Percentiles rank a stretch among this genome's conserved stretches.
These are phyloP conservation scores for Aechmea fasciata DNA, from an alignment of 176 grass and related monocot species.

Conservation along the genomic window DNA sequence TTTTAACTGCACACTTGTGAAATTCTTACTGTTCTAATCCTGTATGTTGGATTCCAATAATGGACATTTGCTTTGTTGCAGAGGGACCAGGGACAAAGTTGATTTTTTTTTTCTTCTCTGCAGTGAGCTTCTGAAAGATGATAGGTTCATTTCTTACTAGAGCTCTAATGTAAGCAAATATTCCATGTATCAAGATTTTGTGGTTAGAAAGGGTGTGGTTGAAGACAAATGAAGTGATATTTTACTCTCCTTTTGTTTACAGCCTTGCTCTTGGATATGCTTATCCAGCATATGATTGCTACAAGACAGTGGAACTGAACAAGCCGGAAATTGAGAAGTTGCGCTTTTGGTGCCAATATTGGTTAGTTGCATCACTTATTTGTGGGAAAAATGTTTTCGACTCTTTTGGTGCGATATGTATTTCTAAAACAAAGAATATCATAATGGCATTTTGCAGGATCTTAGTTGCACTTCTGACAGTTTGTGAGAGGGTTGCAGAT, in stretches of 20 bases:
- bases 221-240: neutral
- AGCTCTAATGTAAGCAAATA: constrained; percentile 43
- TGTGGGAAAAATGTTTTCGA: neutral
- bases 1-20: no score
- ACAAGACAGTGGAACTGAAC: constrained; percentile 60
- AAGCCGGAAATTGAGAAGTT: constrained; percentile 41
- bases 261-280: constrained; percentile 52
- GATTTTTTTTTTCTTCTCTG: no score
- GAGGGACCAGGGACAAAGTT: constrained; percentile 3
- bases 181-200: neutral
- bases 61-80: neutral
- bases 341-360: constrained; percentile 82
- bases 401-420: neutral
- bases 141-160: constrained; percentile 47
- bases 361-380: constrained; percentile 25
- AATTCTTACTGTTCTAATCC: no score
- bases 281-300: constrained; percentile 76
- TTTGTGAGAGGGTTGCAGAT: constrained; percentile 42
- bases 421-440: neutral
- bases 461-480: constrained; percentile 48
- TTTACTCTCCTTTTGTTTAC: neutral
- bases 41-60: no score
- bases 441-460: constrained; percentile 34
- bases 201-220: neutral
- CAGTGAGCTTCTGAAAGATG: constrained; percentile 27